These are phyloP conservation scores for Cladosporium sp. DNA, from an alignment of 2,329 filamentous ascomycete genomes.

Conservation along the genomic window DNA sequence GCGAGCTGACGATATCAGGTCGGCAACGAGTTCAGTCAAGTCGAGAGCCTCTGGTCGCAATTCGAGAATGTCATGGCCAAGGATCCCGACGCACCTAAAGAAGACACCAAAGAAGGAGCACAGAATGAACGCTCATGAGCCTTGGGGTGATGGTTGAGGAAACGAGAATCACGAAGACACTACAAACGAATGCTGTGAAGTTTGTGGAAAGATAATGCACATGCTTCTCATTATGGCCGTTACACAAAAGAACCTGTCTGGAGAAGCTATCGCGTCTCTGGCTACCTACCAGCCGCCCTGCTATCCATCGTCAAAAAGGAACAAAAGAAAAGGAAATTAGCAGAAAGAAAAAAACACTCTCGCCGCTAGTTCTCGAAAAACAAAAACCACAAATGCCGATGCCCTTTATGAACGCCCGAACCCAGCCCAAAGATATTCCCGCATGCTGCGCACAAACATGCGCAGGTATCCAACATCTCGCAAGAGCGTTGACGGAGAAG, in stretches of 20 bases:
- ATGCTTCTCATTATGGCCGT: conserved; percentile 14
- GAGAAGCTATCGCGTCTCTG: conserved; percentile 12
- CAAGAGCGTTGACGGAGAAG: conserved; percentile 2
- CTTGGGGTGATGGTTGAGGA: neutral
- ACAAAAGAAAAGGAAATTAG: neutral
- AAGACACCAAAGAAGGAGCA: conserved; percentile 27
- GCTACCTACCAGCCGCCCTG: neutral
- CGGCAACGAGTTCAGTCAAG: conserved; percentile 94
- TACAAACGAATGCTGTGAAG: neutral
- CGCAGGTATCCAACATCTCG: conserved; percentile 14
- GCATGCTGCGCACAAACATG: conserved; percentile 12
- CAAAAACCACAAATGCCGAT: conserved; percentile 5
- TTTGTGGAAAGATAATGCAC: conserved; percentile 6
- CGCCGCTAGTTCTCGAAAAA: conserved; percentile 4
- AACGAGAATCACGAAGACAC: neutral
- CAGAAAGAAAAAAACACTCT: neutral
- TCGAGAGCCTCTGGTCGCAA: conserved; percentile 94
- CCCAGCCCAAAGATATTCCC: conserved; percentile 11
- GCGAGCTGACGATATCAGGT: conserved; percentile 36
- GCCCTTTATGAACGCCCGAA: conserved; percentile 12
- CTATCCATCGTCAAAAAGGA: conserved; percentile 3
- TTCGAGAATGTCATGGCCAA: conserved; percentile 95
- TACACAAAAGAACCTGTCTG: conserved; percentile 9
- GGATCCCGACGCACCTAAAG: conserved; percentile 41
- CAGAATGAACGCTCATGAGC: conserved; percentile 10